phyloP scores from a whole-genome alignment of 805 yeast genomes.

The Metahyphopichia silvanorum region DNA sequence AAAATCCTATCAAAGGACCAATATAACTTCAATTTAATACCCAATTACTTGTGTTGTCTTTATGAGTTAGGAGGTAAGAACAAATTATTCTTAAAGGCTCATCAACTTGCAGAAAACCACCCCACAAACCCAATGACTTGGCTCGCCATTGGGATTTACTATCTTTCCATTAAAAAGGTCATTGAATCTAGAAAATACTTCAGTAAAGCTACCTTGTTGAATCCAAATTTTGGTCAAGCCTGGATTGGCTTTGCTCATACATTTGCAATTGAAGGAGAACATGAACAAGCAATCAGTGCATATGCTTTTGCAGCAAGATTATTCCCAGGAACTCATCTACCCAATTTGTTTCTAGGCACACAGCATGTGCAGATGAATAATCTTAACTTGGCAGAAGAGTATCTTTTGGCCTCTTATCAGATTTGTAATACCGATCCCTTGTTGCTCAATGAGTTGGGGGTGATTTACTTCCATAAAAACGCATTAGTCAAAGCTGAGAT shows the following conservation, averaged over 20 bases:
- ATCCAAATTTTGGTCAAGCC: constrained; percentile 89
- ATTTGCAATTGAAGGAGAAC: constrained; percentile 97
- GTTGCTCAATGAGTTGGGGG: constrained; percentile 88
- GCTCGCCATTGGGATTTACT: constrained; percentile 91
- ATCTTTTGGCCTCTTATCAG: constrained; percentile 67
- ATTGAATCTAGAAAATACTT: constrained; percentile 84
- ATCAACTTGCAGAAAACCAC: constrained; percentile 78
- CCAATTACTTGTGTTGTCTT: constrained; percentile 78
- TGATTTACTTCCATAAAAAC: constrained; percentile 74
- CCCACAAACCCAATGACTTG: constrained; percentile 84
- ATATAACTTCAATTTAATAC: constrained; percentile 66
- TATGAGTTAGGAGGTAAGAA: constrained; percentile 83
- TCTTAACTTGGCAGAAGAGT: constrained; percentile 80
- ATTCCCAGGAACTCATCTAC: constrained; percentile 88
- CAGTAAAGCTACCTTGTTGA: constrained; percentile 81
- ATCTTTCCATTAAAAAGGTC: constrained; percentile 67
- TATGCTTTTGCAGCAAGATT: constrained; percentile 92
- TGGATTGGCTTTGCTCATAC: constrained; percentile 99
- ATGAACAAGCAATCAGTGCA: constrained; percentile 96
- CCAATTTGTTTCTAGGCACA: constrained; percentile 90
- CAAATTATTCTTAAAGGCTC: constrained; percentile 75
- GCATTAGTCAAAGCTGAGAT: constrained; percentile 67
- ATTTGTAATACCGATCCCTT: constrained; percentile 86
- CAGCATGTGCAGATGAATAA: constrained; percentile 90
- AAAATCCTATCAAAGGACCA: constrained; percentile 55